These are phyloP conservation scores for Vigna angularis DNA, from an alignment of 306 rosid genomes.

Conservation along the genomic window DNA sequence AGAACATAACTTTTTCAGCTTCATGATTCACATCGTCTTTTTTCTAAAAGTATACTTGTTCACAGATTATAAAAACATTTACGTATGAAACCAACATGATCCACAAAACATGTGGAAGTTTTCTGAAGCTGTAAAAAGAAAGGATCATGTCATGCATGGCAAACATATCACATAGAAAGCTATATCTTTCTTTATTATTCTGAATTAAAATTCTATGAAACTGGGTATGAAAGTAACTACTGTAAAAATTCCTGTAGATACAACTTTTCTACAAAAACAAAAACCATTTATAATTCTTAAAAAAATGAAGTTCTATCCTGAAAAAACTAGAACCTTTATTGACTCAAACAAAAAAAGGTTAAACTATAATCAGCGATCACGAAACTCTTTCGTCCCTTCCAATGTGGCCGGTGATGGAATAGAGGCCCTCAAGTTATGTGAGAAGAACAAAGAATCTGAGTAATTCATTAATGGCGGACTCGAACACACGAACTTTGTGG, in stretches of 20 bases:
- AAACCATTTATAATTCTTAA: constrained; percentile 1
- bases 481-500: constrained; percentile 51
- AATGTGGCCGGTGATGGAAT: constrained; percentile 44
- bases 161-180: constrained; percentile 28
- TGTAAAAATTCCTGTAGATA: constrained; percentile 6
- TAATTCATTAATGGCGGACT: constrained; percentile 52
- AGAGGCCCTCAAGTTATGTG: constrained; percentile 45
- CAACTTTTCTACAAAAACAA: constrained; percentile 24
- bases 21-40: not conserved
- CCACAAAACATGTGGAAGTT: not conserved
- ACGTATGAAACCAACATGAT: not conserved
- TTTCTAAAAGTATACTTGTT: not conserved
- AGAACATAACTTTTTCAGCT: not conserved
- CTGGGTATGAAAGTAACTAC: constrained; percentile 1
- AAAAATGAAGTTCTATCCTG: constrained; percentile 44
- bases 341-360: constrained; percentile 28
- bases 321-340: constrained; percentile 54
- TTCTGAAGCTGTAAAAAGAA: not conserved
- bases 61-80: not conserved
- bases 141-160: not conserved
- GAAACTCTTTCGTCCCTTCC: constrained; percentile 46
- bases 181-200: constrained; percentile 37
- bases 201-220: constrained; percentile 31
- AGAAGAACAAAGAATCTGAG: constrained; percentile 49
- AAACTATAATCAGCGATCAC: constrained; percentile 39